phyloP scores from a whole-genome alignment of 2,329 filamentous ascomycete species.

The Cladophialophora bantiana region DNA sequence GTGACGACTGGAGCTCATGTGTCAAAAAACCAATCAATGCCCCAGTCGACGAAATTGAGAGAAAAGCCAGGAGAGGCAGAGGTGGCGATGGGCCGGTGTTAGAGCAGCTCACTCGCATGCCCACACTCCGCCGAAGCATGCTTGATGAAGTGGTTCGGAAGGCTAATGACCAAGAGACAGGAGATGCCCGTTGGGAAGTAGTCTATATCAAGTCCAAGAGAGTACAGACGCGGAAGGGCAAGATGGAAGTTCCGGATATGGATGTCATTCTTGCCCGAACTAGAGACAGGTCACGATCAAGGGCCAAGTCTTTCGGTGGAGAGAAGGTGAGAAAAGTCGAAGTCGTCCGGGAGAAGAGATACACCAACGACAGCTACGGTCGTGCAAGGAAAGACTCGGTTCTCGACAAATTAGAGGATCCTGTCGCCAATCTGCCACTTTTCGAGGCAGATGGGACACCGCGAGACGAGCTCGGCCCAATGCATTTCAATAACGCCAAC shows the following conservation, averaged over 20 bases:
- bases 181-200: conserved; percentile 30
- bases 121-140: conserved; percentile 26
- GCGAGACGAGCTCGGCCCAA: conserved; percentile 33
- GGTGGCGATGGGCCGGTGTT: conserved; percentile 30
- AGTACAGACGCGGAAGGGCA: conserved; percentile 21
- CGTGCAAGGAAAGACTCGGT: conserved; percentile 33
- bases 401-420: conserved; percentile 35
- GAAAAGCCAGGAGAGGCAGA: conserved; percentile 25
- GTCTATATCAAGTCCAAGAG: conserved; percentile 34
- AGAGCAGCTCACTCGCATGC: conserved; percentile 33
- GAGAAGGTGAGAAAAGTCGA: conserved; percentile 23
- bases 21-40: conserved; percentile 22
- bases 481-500: conserved; percentile 33
- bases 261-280: conserved; percentile 35
- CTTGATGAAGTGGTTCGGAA: conserved; percentile 27
- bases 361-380: conserved; percentile 26
- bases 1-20: conserved; percentile 33
- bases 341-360: conserved; percentile 23
- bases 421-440: conserved; percentile 32
- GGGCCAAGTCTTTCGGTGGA: conserved; percentile 25
- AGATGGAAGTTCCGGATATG: conserved; percentile 34
- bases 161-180: conserved; percentile 30
- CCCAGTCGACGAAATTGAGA: conserved; percentile 34
- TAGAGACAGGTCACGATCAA: conserved; percentile 13
- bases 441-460: conserved; percentile 37